phyloP scores from a whole-genome alignment of 2,329 filamentous ascomycete genomes.

The Pyrenophora seminiperda region DNA sequence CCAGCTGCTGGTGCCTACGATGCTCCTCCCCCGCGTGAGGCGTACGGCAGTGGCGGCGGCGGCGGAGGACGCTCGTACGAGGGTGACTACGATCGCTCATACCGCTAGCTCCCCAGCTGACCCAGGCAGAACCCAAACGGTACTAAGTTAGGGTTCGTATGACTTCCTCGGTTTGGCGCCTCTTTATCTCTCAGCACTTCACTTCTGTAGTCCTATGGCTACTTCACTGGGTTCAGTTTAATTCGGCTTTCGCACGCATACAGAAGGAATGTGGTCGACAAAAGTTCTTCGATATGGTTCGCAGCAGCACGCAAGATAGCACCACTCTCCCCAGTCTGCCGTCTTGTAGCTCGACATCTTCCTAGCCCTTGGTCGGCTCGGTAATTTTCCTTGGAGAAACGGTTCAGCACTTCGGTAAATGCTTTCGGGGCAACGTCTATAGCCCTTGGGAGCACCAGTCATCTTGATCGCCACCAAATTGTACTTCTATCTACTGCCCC shows the following conservation, averaged over 20 bases:
- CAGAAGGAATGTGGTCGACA: conserved; percentile 47
- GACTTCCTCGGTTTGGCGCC: conserved; percentile 34
- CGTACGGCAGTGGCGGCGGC: conserved; percentile 36
- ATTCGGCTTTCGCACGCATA: conserved; percentile 42
- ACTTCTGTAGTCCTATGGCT: conserved; percentile 45
- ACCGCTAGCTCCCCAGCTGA: conserved; percentile 42
- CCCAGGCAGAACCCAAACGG: conserved; percentile 45
- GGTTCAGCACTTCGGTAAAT: conserved; percentile 48
- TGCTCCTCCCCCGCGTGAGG: conserved; percentile 46
- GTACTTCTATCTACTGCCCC: conserved; percentile 51
- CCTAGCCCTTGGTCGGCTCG: conserved; percentile 45
- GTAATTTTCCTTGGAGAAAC: conserved; percentile 51
- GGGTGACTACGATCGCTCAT: conserved; percentile 55
- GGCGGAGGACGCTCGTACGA: conserved; percentile 49
- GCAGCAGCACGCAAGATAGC: conserved; percentile 41
- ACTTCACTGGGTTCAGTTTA: conserved; percentile 46
- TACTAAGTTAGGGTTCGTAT: conserved; percentile 40
- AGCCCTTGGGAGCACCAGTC: conserved; percentile 43
- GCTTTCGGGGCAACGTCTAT: conserved; percentile 44
- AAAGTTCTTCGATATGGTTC: conserved; percentile 48
- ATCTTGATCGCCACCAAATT: conserved; percentile 51
- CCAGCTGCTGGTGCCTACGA: conserved; percentile 43
- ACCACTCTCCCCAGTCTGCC: conserved; percentile 43
- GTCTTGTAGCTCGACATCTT: conserved; percentile 43
- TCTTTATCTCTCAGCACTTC: conserved; percentile 33